phyloP scores from a whole-genome alignment of 768 basidiomycete species.

The Leccinum sublutescens region DNA sequence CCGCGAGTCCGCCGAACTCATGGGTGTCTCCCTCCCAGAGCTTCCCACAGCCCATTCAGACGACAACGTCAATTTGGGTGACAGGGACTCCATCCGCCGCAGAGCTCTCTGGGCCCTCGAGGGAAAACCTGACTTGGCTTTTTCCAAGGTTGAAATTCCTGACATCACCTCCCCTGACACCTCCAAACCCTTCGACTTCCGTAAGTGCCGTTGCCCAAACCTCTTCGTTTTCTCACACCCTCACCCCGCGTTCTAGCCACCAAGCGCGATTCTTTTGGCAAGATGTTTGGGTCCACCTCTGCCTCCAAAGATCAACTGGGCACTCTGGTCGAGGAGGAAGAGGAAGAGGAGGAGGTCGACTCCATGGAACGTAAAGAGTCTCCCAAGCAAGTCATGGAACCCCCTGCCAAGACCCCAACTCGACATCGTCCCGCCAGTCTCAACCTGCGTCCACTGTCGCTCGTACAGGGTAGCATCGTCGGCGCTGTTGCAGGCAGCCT shows the following conservation, averaged over 20 bases:
- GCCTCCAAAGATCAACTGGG: constrained; percentile 74
- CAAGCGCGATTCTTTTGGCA: constrained; percentile 81
- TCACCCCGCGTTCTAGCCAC: constrained; percentile 41
- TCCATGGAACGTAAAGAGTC: constrained; percentile 11
- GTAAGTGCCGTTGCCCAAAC: constrained; percentile 42
- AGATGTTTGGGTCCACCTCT: constrained; percentile 57
- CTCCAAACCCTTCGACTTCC: constrained; percentile 62
- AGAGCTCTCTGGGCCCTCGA: constrained; percentile 86
- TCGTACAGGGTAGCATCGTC: constrained; percentile 53
- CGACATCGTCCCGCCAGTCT: constrained; percentile 67
- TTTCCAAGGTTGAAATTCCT: constrained; percentile 80
- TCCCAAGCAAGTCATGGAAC: constrained; percentile 27
- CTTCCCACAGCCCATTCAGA: constrained; percentile 60
- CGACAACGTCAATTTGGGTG: constrained; percentile 65
- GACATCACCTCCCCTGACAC: constrained; percentile 63
- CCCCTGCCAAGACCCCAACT: constrained; percentile 38
- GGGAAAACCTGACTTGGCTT: constrained; percentile 71
- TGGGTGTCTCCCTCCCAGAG: constrained; percentile 76
- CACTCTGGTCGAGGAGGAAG: constrained; percentile 83
- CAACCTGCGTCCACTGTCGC: constrained; percentile 69
- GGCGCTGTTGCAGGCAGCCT: constrained; percentile 36
- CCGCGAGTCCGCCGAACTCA: constrained; percentile 85
- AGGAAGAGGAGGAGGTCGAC: constrained; percentile 76
- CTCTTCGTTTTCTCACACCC: background rate
- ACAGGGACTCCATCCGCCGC: constrained; percentile 76